Evolutionary conservation across 768 basidiomycete species (phyloP), one percentile per base, ranked within the genome.

Genomic region (Baorangia bicolor): DNA sequence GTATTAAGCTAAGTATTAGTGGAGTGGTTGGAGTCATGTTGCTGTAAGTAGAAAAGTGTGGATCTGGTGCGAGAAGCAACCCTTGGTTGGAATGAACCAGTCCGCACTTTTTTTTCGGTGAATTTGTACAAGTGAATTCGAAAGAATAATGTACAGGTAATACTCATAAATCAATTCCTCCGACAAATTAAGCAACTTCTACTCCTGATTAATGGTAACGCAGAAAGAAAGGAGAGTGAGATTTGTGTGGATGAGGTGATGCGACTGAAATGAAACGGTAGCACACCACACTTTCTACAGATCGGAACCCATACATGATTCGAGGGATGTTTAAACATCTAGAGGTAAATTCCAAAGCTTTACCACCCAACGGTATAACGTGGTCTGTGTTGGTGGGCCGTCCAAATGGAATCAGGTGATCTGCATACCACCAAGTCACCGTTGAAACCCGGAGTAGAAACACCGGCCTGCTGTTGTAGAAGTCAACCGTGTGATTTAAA

Each of bases 381-480:
- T 44, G 56, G 55, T 39, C 39, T 51, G 23, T 27, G n/a, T n/a
- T n/a, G 25, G n/a, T 35, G 20, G 28, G 5, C n/a, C 5, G 8
- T 13, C 20, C 10, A 12, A 45, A 28, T 2, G 25, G 28, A 37
- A 9, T 39, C 14, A 43, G 27, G 20, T 13, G 16, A 11, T 41
- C 8, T 12, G 34, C 33, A 33, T 39, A 68, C 66, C 53, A 30
- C 44, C 14, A 16, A 47, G 38, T 49, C 55, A 25, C 55, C 41
- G 10, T 14, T 39, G 9, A 30, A 30, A 50, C 16, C 3, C 28
- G 34, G 41, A 2, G 31, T 14, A n/a, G 37, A 5, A 35, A n/a
- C 16, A n/a, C 0, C 9, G 5, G 21, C 49, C 59, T 67, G 42
- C 21, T 11, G 33, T 50, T 13, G 43, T 30, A 21, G 11, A 7